Conservation (phyloP, 2,329 filamentous ascomycete species). For the Talaromyces sp. region DNA sequence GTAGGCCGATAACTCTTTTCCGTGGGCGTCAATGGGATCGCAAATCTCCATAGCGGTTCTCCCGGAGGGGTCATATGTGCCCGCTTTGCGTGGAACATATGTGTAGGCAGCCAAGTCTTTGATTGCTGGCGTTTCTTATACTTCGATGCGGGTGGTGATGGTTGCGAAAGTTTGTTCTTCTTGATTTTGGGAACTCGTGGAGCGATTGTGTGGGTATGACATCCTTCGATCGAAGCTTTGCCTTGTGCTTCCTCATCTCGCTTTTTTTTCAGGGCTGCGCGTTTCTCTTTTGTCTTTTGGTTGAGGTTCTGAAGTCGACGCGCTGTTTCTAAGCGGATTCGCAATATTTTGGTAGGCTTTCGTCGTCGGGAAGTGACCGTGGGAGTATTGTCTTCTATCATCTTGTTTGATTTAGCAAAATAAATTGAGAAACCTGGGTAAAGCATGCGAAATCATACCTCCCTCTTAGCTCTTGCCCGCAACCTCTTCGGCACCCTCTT, state of each 20-base stretch:
- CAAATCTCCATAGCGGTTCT: constrained; percentile 84
- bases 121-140: constrained; percentile 81
- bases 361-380: constrained; percentile 60
- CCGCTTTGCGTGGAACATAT: constrained; percentile 89
- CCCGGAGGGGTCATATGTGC: constrained; percentile 80
- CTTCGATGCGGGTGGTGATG: constrained; percentile 60
- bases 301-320: constrained; percentile 65
- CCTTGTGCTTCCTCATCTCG: constrained; percentile 30
- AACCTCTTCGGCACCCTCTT: constrained; percentile 81
- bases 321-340: constrained; percentile 68
- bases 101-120: constrained; percentile 94
- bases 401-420: constrained; percentile 49
- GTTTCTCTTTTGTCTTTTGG: constrained; percentile 41
- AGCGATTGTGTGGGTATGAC: constrained; percentile 36
- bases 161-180: constrained; percentile 66
- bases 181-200: constrained; percentile 62
- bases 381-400: constrained; percentile 87
- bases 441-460: constrained; percentile 40
- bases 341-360: constrained; percentile 45
- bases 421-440: background rate
- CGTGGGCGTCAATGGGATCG: constrained; percentile 77
- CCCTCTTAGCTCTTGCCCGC: constrained; percentile 63
- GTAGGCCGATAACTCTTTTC: constrained; percentile 87
- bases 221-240: constrained; percentile 25
- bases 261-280: constrained; percentile 44